Conservation (phyloP, 1,284 basidiomycete genomes). For the Takashimella koratensis region DNA sequence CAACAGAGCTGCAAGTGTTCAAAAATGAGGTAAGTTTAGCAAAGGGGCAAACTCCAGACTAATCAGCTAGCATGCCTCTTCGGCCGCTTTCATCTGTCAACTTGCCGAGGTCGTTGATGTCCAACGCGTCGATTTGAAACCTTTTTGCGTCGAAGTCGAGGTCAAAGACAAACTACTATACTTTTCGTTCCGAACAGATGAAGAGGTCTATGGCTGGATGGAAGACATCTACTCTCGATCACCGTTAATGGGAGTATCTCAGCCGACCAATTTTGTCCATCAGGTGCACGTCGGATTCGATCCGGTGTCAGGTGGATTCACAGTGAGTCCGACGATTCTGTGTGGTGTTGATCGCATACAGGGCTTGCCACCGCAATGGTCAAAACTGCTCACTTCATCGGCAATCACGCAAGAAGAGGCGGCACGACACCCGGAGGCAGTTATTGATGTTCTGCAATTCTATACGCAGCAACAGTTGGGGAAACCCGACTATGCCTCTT, state of each 20-base stretch:
- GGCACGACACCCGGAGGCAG: slow-evolving; percentile 92
- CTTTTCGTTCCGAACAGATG: slow-evolving; percentile 72
- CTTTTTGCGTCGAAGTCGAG: slow-evolving; percentile 83
- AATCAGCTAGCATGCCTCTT: slow-evolving; percentile 41
- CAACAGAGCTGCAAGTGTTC: slow-evolving; percentile 75
- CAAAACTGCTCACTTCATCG: slow-evolving; percentile 87
- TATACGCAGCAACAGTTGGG: slow-evolving; percentile 89
- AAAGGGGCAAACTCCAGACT: not conserved
- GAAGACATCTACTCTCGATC: slow-evolving; percentile 93
- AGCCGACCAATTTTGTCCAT: slow-evolving; percentile 96
- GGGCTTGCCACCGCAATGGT: slow-evolving; percentile 98
- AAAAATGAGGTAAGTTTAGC: slow-evolving; percentile 76
- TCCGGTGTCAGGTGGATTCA: slow-evolving; percentile 87
- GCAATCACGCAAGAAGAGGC: slow-evolving; percentile 98
- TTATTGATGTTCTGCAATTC: slow-evolving; percentile 95
- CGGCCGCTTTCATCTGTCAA: slow-evolving; percentile 25
- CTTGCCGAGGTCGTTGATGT: slow-evolving; percentile 80
- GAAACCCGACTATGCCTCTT: slow-evolving; percentile 20
- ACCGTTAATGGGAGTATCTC: slow-evolving; percentile 86
- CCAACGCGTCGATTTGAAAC: slow-evolving; percentile 86
- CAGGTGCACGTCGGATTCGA: slow-evolving; percentile 98
- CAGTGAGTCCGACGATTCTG: slow-evolving; percentile 56
- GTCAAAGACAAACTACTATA: slow-evolving; percentile 64
- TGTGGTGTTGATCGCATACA: slow-evolving; percentile 32
- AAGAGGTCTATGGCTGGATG: slow-evolving; percentile 94